A percentile compares a stretch with the other conserved stretches of the same genome.
Conservation (phyloP, 306 rosid species). For the Cucurbita argyrosperma region DNA sequence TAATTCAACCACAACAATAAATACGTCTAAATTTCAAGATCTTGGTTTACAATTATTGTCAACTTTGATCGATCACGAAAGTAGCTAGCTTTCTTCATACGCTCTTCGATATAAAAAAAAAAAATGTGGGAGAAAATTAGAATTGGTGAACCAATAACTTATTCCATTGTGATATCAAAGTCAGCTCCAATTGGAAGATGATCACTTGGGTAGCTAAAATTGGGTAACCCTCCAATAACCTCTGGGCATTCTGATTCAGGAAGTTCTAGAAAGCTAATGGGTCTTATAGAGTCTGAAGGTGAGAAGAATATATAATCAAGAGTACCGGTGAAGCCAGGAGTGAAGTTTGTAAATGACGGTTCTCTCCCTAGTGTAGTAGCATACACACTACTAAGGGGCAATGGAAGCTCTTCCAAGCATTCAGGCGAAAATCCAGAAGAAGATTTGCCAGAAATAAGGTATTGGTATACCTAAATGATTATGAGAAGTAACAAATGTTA, state of each 20-base stretch:
- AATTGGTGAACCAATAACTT: background rate
- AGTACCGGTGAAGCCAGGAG: slow-evolving; percentile 86
- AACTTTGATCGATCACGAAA: background rate
- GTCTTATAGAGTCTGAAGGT: slow-evolving; percentile 46
- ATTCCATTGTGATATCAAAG: slow-evolving; percentile 44
- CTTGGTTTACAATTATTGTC: background rate
- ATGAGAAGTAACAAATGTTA: background rate
- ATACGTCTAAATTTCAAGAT: background rate
- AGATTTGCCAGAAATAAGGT: slow-evolving; percentile 43
- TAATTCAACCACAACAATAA: background rate
- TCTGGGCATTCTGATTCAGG: slow-evolving; percentile 47
- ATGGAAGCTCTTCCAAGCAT: slow-evolving; percentile 33
- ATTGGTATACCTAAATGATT: slow-evolving; percentile 52
- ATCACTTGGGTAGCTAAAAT: slow-evolving; percentile 65
- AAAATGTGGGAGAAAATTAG: background rate
- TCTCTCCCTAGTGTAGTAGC: slow-evolving; percentile 48
- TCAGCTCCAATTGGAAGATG: slow-evolving; percentile 84
- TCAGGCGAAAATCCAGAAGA: slow-evolving; percentile 20
- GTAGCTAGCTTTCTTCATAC: too few species aligned
- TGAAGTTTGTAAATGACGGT: slow-evolving; percentile 80
- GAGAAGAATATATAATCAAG: slow-evolving; percentile 59
- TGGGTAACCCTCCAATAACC: slow-evolving; percentile 72
- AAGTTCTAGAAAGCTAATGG: slow-evolving; percentile 67
- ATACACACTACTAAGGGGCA: slow-evolving; percentile 60
- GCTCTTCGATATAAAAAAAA: background rate